Conservation (phyloP, 148 eudicot species). For the Chenopodium suecicum region DNA sequence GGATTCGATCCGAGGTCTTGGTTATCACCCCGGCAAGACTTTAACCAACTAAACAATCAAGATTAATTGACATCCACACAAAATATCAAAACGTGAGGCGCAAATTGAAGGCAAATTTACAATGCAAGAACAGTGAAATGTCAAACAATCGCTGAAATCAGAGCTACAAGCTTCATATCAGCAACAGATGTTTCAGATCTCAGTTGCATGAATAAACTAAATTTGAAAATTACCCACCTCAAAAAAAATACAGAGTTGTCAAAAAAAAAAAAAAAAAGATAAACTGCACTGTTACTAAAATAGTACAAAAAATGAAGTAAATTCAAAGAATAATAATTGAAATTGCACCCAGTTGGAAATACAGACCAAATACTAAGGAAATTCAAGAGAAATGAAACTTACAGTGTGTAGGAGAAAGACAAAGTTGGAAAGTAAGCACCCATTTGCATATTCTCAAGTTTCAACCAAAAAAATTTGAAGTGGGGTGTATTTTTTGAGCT, state of each 20-base stretch:
- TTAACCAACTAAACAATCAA: neutral
- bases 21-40: neutral
- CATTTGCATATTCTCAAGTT: slow-evolving; percentile 7
- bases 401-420: slow-evolving; percentile 8
- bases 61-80: neutral
- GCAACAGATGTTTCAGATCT: slow-evolving; percentile 12
- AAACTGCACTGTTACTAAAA: neutral
- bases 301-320: neutral
- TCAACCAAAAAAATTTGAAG: neutral
- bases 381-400: slow-evolving; percentile 1
- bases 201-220: neutral
- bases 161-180: neutral
- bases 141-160: neutral
- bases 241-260: neutral
- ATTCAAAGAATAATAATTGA: neutral
- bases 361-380: neutral
- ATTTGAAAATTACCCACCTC: neutral
- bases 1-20: neutral
- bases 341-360: neutral
- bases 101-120: slow-evolving; percentile 4
- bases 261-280: no score
- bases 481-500: neutral
- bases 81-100: neutral
- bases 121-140: neutral
- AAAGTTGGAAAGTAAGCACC: slow-evolving; percentile 3